phyloP scores from a whole-genome alignment of 352 stramenopile species.

The Globisporangium heterothallicum region DNA sequence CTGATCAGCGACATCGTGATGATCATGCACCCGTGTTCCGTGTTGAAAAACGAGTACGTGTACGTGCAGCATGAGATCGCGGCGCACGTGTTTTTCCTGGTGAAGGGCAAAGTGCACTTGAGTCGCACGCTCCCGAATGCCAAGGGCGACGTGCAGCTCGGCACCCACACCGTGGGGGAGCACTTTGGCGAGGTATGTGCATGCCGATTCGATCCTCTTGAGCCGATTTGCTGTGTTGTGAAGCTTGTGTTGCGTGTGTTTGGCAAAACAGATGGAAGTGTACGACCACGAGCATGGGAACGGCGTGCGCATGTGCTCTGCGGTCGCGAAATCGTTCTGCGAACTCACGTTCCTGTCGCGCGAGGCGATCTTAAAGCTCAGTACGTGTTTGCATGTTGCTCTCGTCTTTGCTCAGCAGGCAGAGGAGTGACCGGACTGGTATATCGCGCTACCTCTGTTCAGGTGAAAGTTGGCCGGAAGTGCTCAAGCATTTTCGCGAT shows the following conservation, averaged over 20 bases:
- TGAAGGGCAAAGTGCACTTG: slow-evolving; percentile 69
- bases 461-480: slow-evolving; percentile 70
- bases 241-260: background rate
- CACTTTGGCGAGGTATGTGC: slow-evolving; percentile 74
- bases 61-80: slow-evolving; percentile 82
- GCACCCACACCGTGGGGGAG: slow-evolving; percentile 41
- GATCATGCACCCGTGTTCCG: slow-evolving; percentile 68
- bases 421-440: background rate
- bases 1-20: slow-evolving; percentile 84
- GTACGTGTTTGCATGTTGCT: slow-evolving; percentile 38
- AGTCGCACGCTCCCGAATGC: slow-evolving; percentile 42
- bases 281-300: slow-evolving; percentile 76
- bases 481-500: slow-evolving; percentile 58
- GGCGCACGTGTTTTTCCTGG: slow-evolving; percentile 76
- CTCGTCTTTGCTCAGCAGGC: no score
- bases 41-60: slow-evolving; percentile 72
- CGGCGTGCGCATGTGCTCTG: slow-evolving; percentile 79
- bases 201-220: background rate
- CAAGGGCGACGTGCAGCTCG: slow-evolving; percentile 43
- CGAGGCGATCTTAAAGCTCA: slow-evolving; percentile 67
- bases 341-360: slow-evolving; percentile 79
- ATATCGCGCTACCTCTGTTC: background rate
- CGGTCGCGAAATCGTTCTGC: slow-evolving; percentile 70
- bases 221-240: background rate
- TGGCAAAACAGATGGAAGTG: slow-evolving; percentile 49